Evolutionary conservation across 208 protist genomes (phyloP).

Genomic region (Leishmania braziliensis): DNA sequence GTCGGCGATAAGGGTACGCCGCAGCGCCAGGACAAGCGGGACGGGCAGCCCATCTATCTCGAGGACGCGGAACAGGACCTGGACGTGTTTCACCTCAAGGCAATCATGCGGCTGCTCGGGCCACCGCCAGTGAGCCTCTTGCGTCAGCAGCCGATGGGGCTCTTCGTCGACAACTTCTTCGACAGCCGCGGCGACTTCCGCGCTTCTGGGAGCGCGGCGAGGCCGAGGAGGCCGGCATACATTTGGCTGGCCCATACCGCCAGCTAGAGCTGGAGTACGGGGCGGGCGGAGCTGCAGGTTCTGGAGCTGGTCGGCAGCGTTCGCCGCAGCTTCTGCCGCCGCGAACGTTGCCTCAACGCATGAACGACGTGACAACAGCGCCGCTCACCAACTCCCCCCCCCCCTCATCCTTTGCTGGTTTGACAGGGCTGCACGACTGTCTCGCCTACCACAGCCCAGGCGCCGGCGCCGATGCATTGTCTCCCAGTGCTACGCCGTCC

Average conservation of each 20-base stretch:
- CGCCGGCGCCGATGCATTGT: too few relatives aligned
- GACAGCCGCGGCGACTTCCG: constrained; percentile 31
- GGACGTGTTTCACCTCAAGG: constrained; percentile 55
- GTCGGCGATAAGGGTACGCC: constrained; percentile 1
- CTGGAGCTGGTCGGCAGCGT: neutral
- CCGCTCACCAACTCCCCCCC: neutral
- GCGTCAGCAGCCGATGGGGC: constrained; percentile 32
- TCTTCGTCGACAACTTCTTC: constrained; percentile 60
- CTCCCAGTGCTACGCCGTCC: too few relatives aligned
- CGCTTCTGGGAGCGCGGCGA: constrained; percentile 43
- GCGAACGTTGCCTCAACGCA: neutral
- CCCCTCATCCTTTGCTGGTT: too few relatives aligned
- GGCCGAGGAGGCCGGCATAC: constrained; percentile 31
- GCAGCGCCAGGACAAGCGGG: constrained; percentile 19
- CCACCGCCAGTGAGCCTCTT: constrained; percentile 46
- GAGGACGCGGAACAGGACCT: constrained; percentile 52
- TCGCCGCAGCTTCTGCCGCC: too few relatives aligned
- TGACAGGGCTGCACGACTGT: too few relatives aligned
- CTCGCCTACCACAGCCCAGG: too few relatives aligned
- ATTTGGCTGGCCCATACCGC: neutral
- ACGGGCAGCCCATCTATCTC: constrained; percentile 28
- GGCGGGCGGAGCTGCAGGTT: too few relatives aligned
- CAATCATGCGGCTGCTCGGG: constrained; percentile 60
- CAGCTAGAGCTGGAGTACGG: neutral
- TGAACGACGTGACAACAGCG: neutral